These are phyloP conservation scores for Carallia brachiata DNA, from an alignment of 345 rosid genomes.

Conservation along the genomic window DNA sequence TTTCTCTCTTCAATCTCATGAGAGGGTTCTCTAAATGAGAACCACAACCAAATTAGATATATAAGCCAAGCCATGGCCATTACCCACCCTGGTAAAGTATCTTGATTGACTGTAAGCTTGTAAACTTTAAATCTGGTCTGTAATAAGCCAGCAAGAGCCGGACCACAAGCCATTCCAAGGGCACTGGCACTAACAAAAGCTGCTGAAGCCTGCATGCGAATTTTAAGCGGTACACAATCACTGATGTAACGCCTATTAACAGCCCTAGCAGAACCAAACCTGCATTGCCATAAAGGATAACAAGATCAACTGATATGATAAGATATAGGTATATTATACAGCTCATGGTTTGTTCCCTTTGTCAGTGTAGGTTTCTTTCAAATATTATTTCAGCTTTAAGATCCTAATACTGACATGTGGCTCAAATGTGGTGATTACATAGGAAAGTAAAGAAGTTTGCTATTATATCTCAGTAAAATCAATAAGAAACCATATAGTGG, in stretches of 20 bases:
- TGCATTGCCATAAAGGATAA: constrained; percentile 35
- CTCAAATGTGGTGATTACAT: not conserved
- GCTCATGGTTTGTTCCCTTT: not conserved
- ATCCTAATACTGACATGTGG: not conserved
- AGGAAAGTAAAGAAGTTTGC: not conserved
- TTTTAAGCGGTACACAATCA: constrained; percentile 84
- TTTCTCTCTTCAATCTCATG: constrained; percentile 46
- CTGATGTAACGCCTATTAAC: constrained; percentile 97
- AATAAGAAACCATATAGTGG: not conserved
- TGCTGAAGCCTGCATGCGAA: constrained; percentile 98
- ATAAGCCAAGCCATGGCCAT: constrained; percentile 93
- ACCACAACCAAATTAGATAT: constrained; percentile 77
- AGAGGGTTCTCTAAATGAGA: constrained; percentile 81
- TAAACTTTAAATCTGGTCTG: constrained; percentile 80
- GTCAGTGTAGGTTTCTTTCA: not conserved
- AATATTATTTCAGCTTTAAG: not conserved
- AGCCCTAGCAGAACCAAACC: constrained; percentile 99
- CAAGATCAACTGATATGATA: constrained; percentile 9
- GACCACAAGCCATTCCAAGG: constrained; percentile 99
- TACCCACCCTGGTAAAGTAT: constrained; percentile 97
- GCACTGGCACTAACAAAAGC: constrained; percentile 99
- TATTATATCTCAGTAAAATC: not conserved
- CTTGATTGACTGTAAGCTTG: constrained; percentile 71
- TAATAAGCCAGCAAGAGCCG: constrained; percentile 94
- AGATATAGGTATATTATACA: not conserved